Percentiles rank a stretch among this genome's conserved stretches.
Evolutionary conservation across 805 yeast genomes (phyloP).

Genomic region (Cyberlindnera suaveolens): DNA sequence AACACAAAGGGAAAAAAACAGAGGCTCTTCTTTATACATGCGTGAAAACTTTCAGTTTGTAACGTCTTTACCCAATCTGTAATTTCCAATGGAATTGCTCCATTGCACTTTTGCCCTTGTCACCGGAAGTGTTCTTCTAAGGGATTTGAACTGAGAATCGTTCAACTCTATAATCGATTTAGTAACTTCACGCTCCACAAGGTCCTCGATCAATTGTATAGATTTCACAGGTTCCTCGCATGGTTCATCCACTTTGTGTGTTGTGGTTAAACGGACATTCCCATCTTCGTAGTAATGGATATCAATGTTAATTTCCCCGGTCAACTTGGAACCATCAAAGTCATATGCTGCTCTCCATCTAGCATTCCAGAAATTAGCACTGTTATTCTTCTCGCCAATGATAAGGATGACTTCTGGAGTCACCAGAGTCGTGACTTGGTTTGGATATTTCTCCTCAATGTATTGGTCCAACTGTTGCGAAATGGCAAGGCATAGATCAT

Average conservation of each 20-base stretch:
- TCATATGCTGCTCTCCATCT: constrained; percentile 72
- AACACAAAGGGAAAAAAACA: no score
- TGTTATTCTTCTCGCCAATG: constrained; percentile 66
- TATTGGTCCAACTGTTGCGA: constrained; percentile 33
- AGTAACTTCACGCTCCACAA: constrained; percentile 53
- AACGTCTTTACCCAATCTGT: constrained; percentile 79
- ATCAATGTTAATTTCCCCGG: constrained; percentile 58
- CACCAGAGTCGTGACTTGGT: constrained; percentile 39
- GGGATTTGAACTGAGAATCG: constrained; percentile 72
- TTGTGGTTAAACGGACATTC: constrained; percentile 69
- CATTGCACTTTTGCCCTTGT: constrained; percentile 89
- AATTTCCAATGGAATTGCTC: constrained; percentile 91
- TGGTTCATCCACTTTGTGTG: constrained; percentile 25
- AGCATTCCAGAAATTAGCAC: constrained; percentile 83
- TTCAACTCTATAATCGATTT: constrained; percentile 64
- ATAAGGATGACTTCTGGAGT: constrained; percentile 34
- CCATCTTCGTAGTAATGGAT: constrained; percentile 97
- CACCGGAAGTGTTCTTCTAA: constrained; percentile 88
- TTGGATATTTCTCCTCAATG: constrained; percentile 62
- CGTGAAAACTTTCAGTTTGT: constrained; percentile 25
- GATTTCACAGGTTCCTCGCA: constrained; percentile 30
- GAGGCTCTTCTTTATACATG: neutral
- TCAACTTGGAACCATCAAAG: constrained; percentile 29
- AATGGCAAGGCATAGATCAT: constrained; percentile 12
- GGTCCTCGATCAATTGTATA: constrained; percentile 52